Percentiles rank a stretch among this genome's conserved stretches.
Conservation (phyloP, 2,329 filamentous ascomycete species). For the Calonectria pauciramosa region DNA sequence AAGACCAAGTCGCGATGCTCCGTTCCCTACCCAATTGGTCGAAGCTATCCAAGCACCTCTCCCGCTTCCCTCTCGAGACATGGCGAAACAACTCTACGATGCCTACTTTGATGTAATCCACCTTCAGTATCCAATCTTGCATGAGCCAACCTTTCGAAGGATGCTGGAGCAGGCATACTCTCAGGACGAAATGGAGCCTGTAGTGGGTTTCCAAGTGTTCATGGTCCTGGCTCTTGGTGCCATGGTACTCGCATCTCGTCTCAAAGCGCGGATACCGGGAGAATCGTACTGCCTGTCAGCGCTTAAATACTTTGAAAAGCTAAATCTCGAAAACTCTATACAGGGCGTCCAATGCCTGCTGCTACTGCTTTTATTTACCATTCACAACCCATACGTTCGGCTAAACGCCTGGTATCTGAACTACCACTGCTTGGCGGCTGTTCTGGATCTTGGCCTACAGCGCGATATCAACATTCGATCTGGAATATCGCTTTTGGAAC, state of each 20-base stretch:
- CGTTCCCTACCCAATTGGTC: constrained; percentile 47
- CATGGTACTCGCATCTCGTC: constrained; percentile 58
- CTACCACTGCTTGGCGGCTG: constrained; percentile 66
- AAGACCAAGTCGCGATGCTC: constrained; percentile 15
- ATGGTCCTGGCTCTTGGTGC: constrained; percentile 68
- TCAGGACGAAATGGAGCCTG: constrained; percentile 43
- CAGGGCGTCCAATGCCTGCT: constrained; percentile 64
- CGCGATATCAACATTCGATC: constrained; percentile 59
- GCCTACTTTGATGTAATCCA: constrained; percentile 65
- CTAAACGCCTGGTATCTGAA: constrained; percentile 69
- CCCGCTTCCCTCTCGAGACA: constrained; percentile 47
- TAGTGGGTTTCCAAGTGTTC: constrained; percentile 61
- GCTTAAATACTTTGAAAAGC: constrained; percentile 59
- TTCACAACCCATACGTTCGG: constrained; percentile 63
- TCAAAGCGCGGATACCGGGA: constrained; percentile 58
- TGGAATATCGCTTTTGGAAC: constrained; percentile 61
- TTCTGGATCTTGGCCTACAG: constrained; percentile 66
- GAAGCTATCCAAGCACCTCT: constrained; percentile 51
- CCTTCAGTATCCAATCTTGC: constrained; percentile 63
- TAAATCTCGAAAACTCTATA: constrained; percentile 63
- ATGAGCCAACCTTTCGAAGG: constrained; percentile 58
- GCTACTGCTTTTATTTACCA: constrained; percentile 61
- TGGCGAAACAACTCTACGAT: constrained; percentile 56
- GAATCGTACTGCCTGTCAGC: constrained; percentile 65
- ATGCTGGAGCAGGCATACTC: constrained; percentile 55